Conservation (phyloP, 495 filamentous ascomycete species). For the Friedmanniomyces simplex region DNA sequence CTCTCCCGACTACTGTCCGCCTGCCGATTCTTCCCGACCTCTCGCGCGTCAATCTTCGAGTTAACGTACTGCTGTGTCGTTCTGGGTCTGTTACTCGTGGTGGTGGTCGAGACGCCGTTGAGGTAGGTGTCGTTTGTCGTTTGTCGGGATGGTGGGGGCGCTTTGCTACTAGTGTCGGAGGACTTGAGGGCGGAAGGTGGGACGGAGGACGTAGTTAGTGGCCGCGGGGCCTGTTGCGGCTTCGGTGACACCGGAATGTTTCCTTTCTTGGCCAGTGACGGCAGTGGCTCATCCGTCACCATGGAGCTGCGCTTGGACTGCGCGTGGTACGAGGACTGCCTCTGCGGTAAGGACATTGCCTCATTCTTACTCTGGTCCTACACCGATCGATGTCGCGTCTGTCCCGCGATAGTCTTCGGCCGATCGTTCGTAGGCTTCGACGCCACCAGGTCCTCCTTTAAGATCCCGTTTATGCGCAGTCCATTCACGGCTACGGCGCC, state of each 20-base stretch:
- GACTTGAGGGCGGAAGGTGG: not conserved
- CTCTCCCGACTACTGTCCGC: not conserved
- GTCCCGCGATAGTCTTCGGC: conserved; percentile 11
- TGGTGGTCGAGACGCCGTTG: conserved; percentile 5
- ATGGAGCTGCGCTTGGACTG: not conserved
- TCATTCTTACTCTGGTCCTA: conserved; percentile 2
- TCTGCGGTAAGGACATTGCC: not conserved
- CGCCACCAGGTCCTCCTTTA: conserved; percentile 10
- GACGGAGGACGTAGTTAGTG: not conserved
- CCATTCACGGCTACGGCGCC: conserved; percentile 10
- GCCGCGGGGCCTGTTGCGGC: not conserved
- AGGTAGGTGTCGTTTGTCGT: conserved; percentile 10
- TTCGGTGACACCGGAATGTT: conserved; percentile 3
- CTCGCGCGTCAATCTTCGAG: conserved; percentile 9
- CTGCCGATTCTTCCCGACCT: conserved; percentile 5
- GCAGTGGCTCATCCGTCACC: not conserved
- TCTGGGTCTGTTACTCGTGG: not conserved
- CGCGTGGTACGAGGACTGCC: not conserved
- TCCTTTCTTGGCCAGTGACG: not conserved
- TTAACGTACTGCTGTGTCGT: not conserved
- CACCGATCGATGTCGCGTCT: not conserved
- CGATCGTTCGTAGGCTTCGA: not conserved
- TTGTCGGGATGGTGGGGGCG: not conserved
- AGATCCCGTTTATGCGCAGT: conserved; percentile 20
- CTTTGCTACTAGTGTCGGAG: too few relatives aligned